These are phyloP conservation scores for Sphaerulina populicola DNA, from an alignment of 2,329 filamentous ascomycete species.

Conservation along the genomic window DNA sequence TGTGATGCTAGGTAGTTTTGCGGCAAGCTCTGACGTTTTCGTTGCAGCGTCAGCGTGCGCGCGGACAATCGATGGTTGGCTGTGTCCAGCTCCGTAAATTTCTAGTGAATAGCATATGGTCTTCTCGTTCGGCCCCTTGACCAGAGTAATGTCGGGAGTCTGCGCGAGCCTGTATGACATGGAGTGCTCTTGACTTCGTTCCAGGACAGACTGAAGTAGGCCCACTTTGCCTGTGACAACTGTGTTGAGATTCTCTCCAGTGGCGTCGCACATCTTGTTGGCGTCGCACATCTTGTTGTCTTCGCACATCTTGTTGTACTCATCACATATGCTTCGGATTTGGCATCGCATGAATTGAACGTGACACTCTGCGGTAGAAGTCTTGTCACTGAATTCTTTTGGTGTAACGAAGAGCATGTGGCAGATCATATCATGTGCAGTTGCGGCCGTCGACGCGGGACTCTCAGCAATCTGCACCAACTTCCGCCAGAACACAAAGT, in stretches of 20 bases:
- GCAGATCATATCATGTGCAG: constrained; percentile 10
- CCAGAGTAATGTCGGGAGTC: background rate
- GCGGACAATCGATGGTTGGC: constrained; percentile 11
- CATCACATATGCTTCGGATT: constrained; percentile 14
- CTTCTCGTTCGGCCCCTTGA: background rate
- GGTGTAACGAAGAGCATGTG: constrained; percentile 17
- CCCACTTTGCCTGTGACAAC: constrained; percentile 11
- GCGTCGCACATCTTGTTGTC: constrained; percentile 5
- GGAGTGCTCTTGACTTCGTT: constrained; percentile 13
- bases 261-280: background rate
- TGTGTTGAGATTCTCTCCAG: background rate
- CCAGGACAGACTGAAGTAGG: constrained; percentile 17
- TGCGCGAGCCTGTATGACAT: background rate
- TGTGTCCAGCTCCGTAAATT: constrained; percentile 19
- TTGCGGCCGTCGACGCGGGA: constrained; percentile 3
- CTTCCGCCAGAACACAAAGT: constrained; percentile 17
- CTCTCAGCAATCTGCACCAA: constrained; percentile 19
- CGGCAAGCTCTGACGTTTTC: constrained; percentile 20
- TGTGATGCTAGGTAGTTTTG: constrained; percentile 20
- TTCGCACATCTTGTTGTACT: background rate
- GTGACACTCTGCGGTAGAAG: constrained; percentile 13
- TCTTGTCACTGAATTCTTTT: background rate
- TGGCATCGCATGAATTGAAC: constrained; percentile 18
- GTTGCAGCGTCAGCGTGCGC: constrained; percentile 15
- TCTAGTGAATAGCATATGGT: constrained; percentile 17